Evolutionary conservation across 805 yeast species (phyloP), one percentile per base, ranked within the genome.

Genomic region (Pichia scutulata): DNA sequence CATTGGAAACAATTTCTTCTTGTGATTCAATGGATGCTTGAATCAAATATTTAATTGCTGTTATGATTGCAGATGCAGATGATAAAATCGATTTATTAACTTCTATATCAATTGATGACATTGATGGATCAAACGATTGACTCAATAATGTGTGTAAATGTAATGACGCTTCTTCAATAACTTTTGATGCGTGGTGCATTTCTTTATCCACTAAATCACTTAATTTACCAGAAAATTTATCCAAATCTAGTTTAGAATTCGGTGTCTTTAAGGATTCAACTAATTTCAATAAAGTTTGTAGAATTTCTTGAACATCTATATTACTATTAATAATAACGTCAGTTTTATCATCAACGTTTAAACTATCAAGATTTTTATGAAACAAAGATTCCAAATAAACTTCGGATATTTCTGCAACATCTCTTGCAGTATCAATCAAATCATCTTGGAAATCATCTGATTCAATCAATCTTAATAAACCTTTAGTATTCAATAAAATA

Each of bases 1-100:
- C 88, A 52, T 77, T 78, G 50, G 80, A 76, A 19, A 61, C 65
- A 61, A 89, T 88, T 66, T 89, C 96, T 51, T 77, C 69, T 66
- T 89, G 96, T 21, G 92, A 81, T 36, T 80, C 89, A 24, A 88
- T 81, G 2, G 96, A 87, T 3, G 93, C 84, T 55, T 73, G 70
- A 48, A 89, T 82, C 58, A 89, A 75, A 33, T 77, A 71, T 7
- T 84, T 81, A 47, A 89, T 84, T 1, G 96, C 88, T 52, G 82
- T 79, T 1, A 92, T 86, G 26, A 89, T 83, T 13, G 89, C 86
- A 51, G 83, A 77, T 0, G 96, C 93, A 21, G 92, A 87, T 3
- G 83, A 70, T 42, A 89, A 69, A 51, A 89, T 80, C 0, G 92
- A 85, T 59, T 82, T 87, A 63, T 86, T 87, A 42, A 88, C 79